These are phyloP conservation scores for Pyricularia pennisetigena DNA, from an alignment of 2,329 filamentous ascomycete genomes.

Conservation along the genomic window DNA sequence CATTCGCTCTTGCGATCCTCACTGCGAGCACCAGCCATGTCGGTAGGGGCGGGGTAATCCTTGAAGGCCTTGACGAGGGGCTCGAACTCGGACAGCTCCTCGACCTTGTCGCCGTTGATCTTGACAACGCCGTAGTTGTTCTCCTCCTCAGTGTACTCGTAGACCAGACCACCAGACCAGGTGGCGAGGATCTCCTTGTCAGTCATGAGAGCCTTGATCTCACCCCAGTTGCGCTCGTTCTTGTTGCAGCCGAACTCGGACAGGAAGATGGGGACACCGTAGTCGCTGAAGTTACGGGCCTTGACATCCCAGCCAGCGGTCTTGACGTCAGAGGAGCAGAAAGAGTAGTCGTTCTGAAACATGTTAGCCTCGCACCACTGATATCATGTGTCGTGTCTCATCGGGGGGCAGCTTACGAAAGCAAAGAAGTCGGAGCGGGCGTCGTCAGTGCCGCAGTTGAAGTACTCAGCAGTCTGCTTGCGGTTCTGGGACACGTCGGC, in stretches of 20 bases:
- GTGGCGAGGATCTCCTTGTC: slow-evolving; percentile 67
- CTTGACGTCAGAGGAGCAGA: slow-evolving; percentile 64
- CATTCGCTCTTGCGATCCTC: slow-evolving; percentile 37
- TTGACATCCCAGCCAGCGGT: slow-evolving; percentile 77
- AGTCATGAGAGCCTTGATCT: slow-evolving; percentile 72
- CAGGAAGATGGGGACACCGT: slow-evolving; percentile 84
- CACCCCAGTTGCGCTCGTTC: slow-evolving; percentile 72
- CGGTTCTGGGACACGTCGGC: slow-evolving; percentile 82
- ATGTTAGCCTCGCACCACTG: slow-evolving; percentile 8
- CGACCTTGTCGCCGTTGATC: slow-evolving; percentile 44
- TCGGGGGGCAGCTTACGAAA: slow-evolving; percentile 41
- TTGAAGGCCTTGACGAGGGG: slow-evolving; percentile 37
- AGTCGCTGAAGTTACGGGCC: slow-evolving; percentile 78
- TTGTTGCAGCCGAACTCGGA: slow-evolving; percentile 89
- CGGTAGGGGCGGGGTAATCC: slow-evolving; percentile 39
- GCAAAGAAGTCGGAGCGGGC: slow-evolving; percentile 82
- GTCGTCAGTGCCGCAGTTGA: slow-evolving; percentile 85
- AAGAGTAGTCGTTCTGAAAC: slow-evolving; percentile 68
- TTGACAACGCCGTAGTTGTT: slow-evolving; percentile 74
- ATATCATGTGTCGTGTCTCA: not conserved
- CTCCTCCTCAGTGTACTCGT: slow-evolving; percentile 80
- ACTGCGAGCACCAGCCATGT: slow-evolving; percentile 36
- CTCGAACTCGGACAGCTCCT: slow-evolving; percentile 53
- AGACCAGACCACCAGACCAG: slow-evolving; percentile 93
- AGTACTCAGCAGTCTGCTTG: slow-evolving; percentile 77